Base-by-base conservation (phyloP, 257 asterid genomes). In the Nicotiana knightiana region DNA sequence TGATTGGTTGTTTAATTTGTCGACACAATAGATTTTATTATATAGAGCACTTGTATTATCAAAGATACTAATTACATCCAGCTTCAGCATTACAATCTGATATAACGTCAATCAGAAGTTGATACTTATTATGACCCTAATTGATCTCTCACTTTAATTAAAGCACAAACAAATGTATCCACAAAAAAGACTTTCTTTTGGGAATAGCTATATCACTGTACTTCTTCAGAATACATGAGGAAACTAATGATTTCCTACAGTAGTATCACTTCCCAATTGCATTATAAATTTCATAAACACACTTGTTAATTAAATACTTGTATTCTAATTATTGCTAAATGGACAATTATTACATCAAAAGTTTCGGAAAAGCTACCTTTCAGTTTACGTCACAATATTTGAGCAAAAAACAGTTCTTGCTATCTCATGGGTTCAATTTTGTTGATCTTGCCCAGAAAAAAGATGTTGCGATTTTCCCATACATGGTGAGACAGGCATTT, bases 21-120 rank as follows among this genome's bases (percentile, higher is more conserved):
- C 33, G 21, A 70, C 39, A 70, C 13, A 39, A 39, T 37, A 18
- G 2, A 37, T 32, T 16, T 35, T 3, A 33, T 54, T 54, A 13
- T 54, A 54, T 16, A 8, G 4, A 67, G 17, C 16, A 64, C 5
- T 26, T 28, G 9, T 64, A 83, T 79, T 84, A 79, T 87, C 63
- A 83, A 85, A 81, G 73, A 88, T 84, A 83, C 86, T 84, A 81
- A 67, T 67, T 18, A 84, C 82, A 4, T 24, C 65, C 81, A 80
- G 90, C 92, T 90, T 90, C 90, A 84, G 48, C 79, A 30, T 37
- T 76, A 85, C 90, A 81, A 77, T 39, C 71, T 37, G 10, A 81
- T 32, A 28, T 76, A 33, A 65, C 73, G 82, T 64, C 89, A 88
- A 88, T 87, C 87, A 51, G 63, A 85, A 9, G 66, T 55, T 24